Base-by-base conservation (phyloP, 495 filamentous ascomycete species). In the Podospora anserina region DNA sequence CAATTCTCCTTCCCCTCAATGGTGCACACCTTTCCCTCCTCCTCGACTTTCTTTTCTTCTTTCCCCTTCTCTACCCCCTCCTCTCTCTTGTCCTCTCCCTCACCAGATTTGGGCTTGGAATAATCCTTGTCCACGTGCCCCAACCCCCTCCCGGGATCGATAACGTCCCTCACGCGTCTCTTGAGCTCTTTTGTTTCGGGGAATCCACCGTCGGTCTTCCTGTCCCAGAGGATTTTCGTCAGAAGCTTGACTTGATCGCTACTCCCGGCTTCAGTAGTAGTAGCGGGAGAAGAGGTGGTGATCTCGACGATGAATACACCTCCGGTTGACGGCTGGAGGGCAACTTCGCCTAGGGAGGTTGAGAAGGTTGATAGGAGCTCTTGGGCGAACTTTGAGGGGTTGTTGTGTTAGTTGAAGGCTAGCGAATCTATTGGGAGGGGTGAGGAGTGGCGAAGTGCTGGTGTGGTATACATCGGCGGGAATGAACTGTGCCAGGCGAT, bases 361-460 rank as follows among this genome's bases (percentile, higher is more conserved):
- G 86, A 84, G 82, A 99, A 99, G 6, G 95, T 99, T n/a, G 92
- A 95, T 68, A 99, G 89, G 64, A 99, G 91, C 80, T 99, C 95
- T 87, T 99, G 95, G 58, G 91, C 93, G 80, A 91, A 97, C 92
- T 96, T 27, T 64, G 3, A 60, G 34, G 49, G 54, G 49, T 32
- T 23, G 44, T 61, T 49, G 7, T 49, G 39, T 49, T 18, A 49
- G 39, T 23, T 23, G 23, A 23, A 23, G 1, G 23, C 15, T 49
- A 49, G 3, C 15, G 26, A 49, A 26, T 23, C 23, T 23, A 23
- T 23, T 23, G 23, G 23, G 23, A 23, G 23, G 23, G 23, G 23
- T 23, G 23, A 23, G 23, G 23, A 23, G 1, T 23, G 23, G 1
- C 23, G 23, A 23, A 23, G 23, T 23, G 23, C 23, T 23, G 23